Evolutionary conservation across 805 yeast species (phyloP), one percentile per base, ranked within the genome.

Genomic region (Kuraishia molischiana): DNA sequence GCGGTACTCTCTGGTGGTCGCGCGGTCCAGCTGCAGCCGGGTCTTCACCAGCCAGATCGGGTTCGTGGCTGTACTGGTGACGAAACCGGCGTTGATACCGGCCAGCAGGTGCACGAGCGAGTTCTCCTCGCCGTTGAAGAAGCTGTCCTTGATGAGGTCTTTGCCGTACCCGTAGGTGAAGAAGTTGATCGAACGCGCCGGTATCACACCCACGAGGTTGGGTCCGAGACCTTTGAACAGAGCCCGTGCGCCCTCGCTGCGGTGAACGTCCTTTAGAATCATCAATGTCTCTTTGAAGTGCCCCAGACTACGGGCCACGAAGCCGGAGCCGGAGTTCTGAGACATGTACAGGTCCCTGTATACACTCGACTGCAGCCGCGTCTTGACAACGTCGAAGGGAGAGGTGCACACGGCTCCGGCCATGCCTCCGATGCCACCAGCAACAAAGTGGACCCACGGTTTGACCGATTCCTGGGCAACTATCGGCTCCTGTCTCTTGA

Each of bases 21-120:
- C 72, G 54, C 80, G 83, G 58, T 92, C 98, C 37, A 92, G 67
- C 55, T 92, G 99, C 38, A 92, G 71, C 51, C 99, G 70, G 1
- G 99, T 92, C 61, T 92, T 92, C 42, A 92, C 79, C 42, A 92
- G 66, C 99, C 99, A 92, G 41, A 92, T 92, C 10, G 99, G 99
- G 56, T 92, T 92, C 0, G 99, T 92, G 11, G 87, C 95, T 0
- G 98, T 90, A 4, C 95, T 81, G 0, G 98, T 92, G 14, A 81
- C 90, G 53, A 90, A 67, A 4, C 99, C 98, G 0, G 99, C 99
- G 49, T 72, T 70, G 0, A 89, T 77, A 4, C 97, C 98, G 2
- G 97, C 77, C 29, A 77, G 52, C 39, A 94, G 64, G 61, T 92
- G 97, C 17, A 92, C 76, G 74, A 85, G 75, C 1, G 97, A 77